Percentiles rank a stretch among this genome's conserved stretches.
Conservation (phyloP, 352 stramenopile species). For the Pythium utonaiense region DNA sequence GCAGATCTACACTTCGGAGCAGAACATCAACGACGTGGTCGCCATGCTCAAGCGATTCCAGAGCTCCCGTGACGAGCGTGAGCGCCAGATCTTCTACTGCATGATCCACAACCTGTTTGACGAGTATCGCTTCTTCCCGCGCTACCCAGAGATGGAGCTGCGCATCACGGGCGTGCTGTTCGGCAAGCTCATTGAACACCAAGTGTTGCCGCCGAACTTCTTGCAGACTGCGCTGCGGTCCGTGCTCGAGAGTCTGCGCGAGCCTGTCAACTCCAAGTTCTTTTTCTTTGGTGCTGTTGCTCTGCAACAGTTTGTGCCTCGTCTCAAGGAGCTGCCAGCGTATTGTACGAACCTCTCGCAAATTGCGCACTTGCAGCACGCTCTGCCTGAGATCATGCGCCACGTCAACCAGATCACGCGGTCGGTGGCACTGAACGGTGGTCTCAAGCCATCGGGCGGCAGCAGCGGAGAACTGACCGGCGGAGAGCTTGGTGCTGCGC, state of each 20-base stretch:
- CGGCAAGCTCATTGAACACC: conserved; percentile 97
- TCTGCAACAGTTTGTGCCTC: conserved; percentile 96
- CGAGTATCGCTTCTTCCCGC: conserved; percentile 99
- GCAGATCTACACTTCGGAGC: conserved; percentile 98
- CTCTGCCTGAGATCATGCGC: conserved; percentile 90
- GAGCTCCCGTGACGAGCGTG: conserved; percentile 90
- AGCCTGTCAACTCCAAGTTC: conserved; percentile 96
- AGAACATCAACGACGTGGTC: conserved; percentile 97
- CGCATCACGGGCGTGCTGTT: conserved; percentile 98
- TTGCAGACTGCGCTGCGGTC: conserved; percentile 97
- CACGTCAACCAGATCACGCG: conserved; percentile 83
- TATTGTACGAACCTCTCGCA: conserved; percentile 98
- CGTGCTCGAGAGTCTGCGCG: conserved; percentile 95
- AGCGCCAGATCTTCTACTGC: conserved; percentile 99
- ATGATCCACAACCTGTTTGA: conserved; percentile 99
- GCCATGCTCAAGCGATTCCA: conserved; percentile 99
- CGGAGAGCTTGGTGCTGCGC: background rate
- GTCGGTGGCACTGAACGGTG: conserved; percentile 42
- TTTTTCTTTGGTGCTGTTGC: conserved; percentile 99
- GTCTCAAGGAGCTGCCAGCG: conserved; percentile 95
- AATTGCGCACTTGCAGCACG: conserved; percentile 95
- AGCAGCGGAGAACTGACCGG: background rate
- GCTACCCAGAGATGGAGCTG: conserved; percentile 98
- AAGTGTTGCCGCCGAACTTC: conserved; percentile 97
- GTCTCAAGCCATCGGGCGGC: conserved; percentile 13